Conservation (phyloP, 352 stramenopile genomes). For the Pythium guiyangense region DNA sequence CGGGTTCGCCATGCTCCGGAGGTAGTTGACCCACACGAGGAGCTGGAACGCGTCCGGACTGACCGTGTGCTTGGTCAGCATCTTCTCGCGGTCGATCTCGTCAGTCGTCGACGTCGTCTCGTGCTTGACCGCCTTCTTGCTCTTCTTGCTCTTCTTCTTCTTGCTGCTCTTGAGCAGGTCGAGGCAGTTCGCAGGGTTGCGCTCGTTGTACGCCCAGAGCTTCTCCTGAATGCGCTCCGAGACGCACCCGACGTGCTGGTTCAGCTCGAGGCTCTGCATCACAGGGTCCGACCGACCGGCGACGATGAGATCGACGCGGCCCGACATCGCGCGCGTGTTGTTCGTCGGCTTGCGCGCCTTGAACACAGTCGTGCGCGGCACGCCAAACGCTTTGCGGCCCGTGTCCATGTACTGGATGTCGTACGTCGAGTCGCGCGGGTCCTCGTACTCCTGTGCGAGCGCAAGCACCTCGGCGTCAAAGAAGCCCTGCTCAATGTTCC, state of each 20-base stretch:
- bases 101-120: conserved; percentile 15
- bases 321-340: conserved; percentile 70
- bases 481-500: conserved; percentile 75
- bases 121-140: conserved; percentile 56
- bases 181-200: conserved; percentile 72
- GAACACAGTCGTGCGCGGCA: conserved; percentile 75
- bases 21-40: conserved; percentile 98
- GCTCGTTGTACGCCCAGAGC: conserved; percentile 69
- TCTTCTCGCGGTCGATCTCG: conserved; percentile 62
- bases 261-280: conserved; percentile 83
- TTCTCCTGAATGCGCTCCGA: conserved; percentile 86
- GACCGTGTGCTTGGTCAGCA: conserved; percentile 76
- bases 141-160: conserved; percentile 80
- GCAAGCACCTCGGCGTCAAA: conserved; percentile 63
- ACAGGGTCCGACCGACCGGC: conserved; percentile 70
- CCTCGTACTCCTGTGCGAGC: conserved; percentile 55
- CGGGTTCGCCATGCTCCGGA: conserved; percentile 93
- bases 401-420: conserved; percentile 87
- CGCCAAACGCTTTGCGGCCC: conserved; percentile 68
- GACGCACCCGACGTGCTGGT: conserved; percentile 82
- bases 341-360: conserved; percentile 65
- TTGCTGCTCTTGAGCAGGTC: conserved; percentile 47
- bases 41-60: conserved; percentile 85
- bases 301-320: conserved; percentile 78
- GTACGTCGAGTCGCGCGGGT: conserved; percentile 71